Evolutionary conservation across 805 yeast species (phyloP), one percentile per base, ranked within the genome.

Genomic region (Candida hungchunana): DNA sequence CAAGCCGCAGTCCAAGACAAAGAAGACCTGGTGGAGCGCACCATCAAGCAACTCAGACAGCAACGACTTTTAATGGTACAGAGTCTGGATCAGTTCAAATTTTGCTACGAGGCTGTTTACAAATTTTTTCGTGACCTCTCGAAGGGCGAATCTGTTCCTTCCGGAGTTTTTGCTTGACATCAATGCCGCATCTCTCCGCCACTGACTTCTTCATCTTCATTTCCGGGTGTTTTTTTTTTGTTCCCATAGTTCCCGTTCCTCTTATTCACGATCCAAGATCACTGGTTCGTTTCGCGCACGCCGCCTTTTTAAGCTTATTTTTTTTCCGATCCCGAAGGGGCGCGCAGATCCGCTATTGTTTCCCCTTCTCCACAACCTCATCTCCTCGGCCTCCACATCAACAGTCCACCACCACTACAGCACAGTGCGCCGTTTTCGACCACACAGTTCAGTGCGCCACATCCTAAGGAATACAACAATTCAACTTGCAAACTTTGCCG

Each of bases 51-150:
- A 32, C 64, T 71, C 42, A 51, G 78, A 41, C 57, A 59, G 30
- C 75, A 70, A 47, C 46, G 78, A 39, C 58, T 70, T 34, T 55
- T 66, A 23, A 67, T 71, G 74, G 77, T 72, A 10, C 77, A 73
- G 42, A 69, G 67, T 41, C 50, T 61, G 23, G 66, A 62, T 32
- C 78, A 73, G 47, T 73, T 52, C 44, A 51, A 63, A 16, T 67
- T 64, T 31, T 60, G 75, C 37, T 71, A 72, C 46, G 74, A 70
- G 26, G 50, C 65, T 14, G 30, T 37, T 20, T 30, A 15, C 14
- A 32, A 36, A 18, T 34, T 36, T 29, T 33, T 33, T 28, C 31
- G 28, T 29, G 36, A 28, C 31, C 28, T 26, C 34, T 15, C 39
- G 27, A 23, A 13, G 15, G 6, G 18, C 34, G 13, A 34, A n/a